Conservation (phyloP, 2,329 filamentous ascomycete species). For the Trichoderma sp. region DNA sequence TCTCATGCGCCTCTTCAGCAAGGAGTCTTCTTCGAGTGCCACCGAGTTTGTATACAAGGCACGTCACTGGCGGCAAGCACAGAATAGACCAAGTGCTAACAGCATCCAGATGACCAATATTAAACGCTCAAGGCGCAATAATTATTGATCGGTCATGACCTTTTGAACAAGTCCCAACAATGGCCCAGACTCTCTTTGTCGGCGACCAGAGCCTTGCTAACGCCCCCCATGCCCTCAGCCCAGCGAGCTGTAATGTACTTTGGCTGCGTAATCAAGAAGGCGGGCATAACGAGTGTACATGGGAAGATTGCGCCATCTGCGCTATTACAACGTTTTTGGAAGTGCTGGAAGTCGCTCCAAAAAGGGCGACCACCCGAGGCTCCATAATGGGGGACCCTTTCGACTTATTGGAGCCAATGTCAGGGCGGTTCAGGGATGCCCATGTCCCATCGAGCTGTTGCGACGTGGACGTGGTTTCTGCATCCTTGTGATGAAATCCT, state of each 20-base stretch:
- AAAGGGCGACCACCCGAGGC: constrained; percentile 20
- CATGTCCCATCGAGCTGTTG: constrained; percentile 2
- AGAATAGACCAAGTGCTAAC: not conserved
- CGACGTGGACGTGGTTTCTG: not conserved
- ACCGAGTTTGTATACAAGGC: not conserved
- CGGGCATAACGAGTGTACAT: constrained; percentile 19
- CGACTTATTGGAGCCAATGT: not conserved
- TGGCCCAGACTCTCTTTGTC: not conserved
- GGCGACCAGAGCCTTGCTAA: not conserved
- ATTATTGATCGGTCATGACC: not conserved
- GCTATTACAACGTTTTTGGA: constrained; percentile 19
- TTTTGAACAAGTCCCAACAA: not conserved
- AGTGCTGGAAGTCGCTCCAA: constrained; percentile 20
- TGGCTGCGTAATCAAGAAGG: not conserved
- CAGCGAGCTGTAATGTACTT: constrained; percentile 2
- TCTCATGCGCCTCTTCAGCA: not conserved
- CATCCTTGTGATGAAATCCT: not conserved
- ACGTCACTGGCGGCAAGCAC: not conserved
- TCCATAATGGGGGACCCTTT: constrained; percentile 10
- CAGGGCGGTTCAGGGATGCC: constrained; percentile 5
- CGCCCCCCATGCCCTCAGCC: constrained; percentile 2
- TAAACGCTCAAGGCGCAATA: not conserved
- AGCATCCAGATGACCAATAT: not conserved
- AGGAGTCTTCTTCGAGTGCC: not conserved
- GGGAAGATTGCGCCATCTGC: constrained; percentile 22